These are phyloP conservation scores for Euphorbia peplus DNA, from an alignment of 345 rosid species.

Conservation along the genomic window DNA sequence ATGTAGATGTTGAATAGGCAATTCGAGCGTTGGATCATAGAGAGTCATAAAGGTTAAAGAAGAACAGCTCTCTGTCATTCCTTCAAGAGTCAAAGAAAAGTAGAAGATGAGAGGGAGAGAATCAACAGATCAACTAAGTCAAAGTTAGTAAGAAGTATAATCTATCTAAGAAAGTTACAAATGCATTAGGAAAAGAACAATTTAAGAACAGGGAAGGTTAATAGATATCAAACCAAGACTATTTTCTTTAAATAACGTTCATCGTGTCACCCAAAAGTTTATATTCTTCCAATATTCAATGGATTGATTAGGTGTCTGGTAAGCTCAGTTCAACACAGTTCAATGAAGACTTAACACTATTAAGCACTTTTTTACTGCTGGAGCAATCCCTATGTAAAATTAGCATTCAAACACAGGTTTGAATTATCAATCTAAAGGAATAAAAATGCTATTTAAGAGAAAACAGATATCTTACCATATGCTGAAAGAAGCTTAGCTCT, in stretches of 20 bases:
- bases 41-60: constrained; percentile 70
- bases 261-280: background rate
- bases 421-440: background rate
- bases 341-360: background rate
- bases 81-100: constrained; percentile 30
- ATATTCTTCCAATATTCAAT: background rate
- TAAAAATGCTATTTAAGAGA: background rate
- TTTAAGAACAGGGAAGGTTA: background rate
- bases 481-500: constrained; percentile 70
- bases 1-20: constrained; percentile 19
- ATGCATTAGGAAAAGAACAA: background rate
- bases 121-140: constrained; percentile 2
- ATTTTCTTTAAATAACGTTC: background rate
- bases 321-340: background rate
- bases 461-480: constrained; percentile 42
- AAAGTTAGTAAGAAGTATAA: background rate
- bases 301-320: background rate
- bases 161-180: background rate
- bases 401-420: background rate
- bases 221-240: background rate
- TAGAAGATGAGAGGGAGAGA: constrained; percentile 6
- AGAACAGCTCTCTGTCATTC: constrained; percentile 89
- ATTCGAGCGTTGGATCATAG: constrained; percentile 39
- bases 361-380: background rate
- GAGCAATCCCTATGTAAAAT: background rate